These are phyloP conservation scores for Dothiorella sarmentorum DNA, from an alignment of 2,329 filamentous ascomycete genomes.

Conservation along the genomic window DNA sequence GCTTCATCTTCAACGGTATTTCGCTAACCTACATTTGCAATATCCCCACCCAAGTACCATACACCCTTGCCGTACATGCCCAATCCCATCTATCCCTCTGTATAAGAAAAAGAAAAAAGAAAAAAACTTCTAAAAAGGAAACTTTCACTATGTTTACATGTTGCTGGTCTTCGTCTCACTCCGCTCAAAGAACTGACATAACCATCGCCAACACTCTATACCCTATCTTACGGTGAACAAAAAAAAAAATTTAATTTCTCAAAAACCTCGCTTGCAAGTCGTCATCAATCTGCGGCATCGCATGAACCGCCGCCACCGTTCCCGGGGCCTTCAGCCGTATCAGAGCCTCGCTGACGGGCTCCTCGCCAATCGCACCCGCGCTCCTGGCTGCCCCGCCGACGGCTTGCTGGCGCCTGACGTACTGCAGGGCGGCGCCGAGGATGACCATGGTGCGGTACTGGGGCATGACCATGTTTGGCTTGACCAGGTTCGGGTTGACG, in stretches of 20 bases:
- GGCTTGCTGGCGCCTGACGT: slow-evolving; percentile 35
- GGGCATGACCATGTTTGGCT: slow-evolving; percentile 33
- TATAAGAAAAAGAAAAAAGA: too few relatives aligned
- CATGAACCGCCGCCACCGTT: slow-evolving; percentile 42
- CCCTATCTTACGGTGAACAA: background rate
- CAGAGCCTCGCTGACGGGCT: slow-evolving; percentile 25
- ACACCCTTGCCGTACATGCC: too few relatives aligned
- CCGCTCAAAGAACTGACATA: background rate
- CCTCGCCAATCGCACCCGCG: slow-evolving; percentile 23
- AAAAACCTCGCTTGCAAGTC: slow-evolving; percentile 31
- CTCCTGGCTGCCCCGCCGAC: slow-evolving; percentile 24
- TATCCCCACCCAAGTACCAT: too few relatives aligned
- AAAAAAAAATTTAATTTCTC: slow-evolving; percentile 1
- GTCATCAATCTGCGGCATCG: slow-evolving; percentile 39
- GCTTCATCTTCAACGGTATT: too few relatives aligned
- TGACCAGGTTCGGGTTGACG: slow-evolving; percentile 27
- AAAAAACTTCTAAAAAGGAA: background rate
- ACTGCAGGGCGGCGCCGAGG: slow-evolving; percentile 37
- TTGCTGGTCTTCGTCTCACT: background rate
- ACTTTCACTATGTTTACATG: slow-evolving; percentile 1
- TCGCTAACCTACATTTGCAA: too few relatives aligned
- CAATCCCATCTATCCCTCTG: too few relatives aligned
- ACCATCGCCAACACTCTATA: background rate
- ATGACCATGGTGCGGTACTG: slow-evolving; percentile 44
- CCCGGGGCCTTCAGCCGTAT: slow-evolving; percentile 36